These are phyloP conservation scores for Argentina anserina DNA, from an alignment of 306 rosid genomes.

Conservation along the genomic window DNA sequence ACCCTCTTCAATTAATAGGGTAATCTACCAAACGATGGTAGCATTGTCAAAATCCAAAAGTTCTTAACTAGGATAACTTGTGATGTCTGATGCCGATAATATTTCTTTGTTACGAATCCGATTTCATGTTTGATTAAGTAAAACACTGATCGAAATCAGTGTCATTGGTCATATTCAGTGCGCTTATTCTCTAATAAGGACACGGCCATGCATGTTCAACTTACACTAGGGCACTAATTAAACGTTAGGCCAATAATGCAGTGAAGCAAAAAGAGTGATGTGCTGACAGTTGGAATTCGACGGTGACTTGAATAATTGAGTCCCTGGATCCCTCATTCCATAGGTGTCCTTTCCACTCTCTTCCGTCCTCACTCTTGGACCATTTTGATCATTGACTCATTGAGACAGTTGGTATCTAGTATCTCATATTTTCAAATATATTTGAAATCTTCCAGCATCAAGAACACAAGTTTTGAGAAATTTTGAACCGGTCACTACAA, in stretches of 20 bases:
- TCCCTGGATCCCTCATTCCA: background rate
- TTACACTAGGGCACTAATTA: background rate
- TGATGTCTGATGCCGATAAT: too few species aligned
- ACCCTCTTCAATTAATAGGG: background rate
- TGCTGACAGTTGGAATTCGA: background rate
- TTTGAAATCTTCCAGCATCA: background rate
- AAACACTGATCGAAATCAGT: too few species aligned
- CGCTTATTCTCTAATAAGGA: background rate
- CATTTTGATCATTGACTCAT: background rate
- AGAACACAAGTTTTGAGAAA: background rate
- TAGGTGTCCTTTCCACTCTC: background rate
- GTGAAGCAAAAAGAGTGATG: background rate
- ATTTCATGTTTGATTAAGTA: background rate
- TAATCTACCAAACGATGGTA: background rate
- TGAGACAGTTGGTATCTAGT: background rate
- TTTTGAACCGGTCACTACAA: background rate
- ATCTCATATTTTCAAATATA: background rate
- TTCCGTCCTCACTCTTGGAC: background rate
- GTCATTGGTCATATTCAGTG: background rate
- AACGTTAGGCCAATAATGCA: background rate
- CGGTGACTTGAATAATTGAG: slow-evolving; percentile 3
- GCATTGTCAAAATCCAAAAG: background rate
- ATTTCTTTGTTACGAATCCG: too few species aligned
- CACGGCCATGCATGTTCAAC: background rate
- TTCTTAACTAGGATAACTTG: background rate